These are phyloP conservation scores for Calonectria montana DNA, from an alignment of 2,329 filamentous ascomycete species.

Conservation along the genomic window DNA sequence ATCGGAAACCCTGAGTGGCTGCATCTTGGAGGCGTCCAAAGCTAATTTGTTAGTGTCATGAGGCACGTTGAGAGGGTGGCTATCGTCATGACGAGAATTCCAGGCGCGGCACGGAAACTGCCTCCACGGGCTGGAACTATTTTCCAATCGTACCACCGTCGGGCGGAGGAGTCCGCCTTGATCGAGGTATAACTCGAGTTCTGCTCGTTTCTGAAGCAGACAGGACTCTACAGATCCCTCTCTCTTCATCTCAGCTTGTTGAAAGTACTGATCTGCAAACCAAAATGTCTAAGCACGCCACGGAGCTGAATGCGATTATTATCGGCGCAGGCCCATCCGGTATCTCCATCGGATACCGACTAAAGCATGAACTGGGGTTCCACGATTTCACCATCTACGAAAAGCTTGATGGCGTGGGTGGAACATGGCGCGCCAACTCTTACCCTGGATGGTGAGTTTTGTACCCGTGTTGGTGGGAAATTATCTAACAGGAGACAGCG, in stretches of 20 bases:
- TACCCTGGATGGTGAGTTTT: slow-evolving; percentile 32
- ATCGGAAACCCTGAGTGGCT: slow-evolving; percentile 4
- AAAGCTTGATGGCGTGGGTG: slow-evolving; percentile 34
- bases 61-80: not conserved
- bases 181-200: slow-evolving; percentile 8
- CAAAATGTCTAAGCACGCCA: slow-evolving; percentile 21
- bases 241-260: not conserved
- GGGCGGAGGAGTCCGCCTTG: not conserved
- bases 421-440: slow-evolving; percentile 34
- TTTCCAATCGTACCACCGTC: not conserved
- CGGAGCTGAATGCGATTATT: slow-evolving; percentile 32
- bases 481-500: slow-evolving; percentile 5
- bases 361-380: slow-evolving; percentile 35
- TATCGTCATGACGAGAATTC: not conserved
- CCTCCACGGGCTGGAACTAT: not conserved
- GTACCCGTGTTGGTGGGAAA: not conserved
- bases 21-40: not conserved
- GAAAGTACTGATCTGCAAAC: not conserved
- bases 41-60: not conserved
- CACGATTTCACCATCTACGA: slow-evolving; percentile 38
- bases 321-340: slow-evolving; percentile 38
- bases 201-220: not conserved
- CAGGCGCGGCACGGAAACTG: slow-evolving; percentile 7
- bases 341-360: slow-evolving; percentile 34
- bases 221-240: not conserved